Conservation (phyloP, 163 green algal species). For the Volvox carteri region DNA sequence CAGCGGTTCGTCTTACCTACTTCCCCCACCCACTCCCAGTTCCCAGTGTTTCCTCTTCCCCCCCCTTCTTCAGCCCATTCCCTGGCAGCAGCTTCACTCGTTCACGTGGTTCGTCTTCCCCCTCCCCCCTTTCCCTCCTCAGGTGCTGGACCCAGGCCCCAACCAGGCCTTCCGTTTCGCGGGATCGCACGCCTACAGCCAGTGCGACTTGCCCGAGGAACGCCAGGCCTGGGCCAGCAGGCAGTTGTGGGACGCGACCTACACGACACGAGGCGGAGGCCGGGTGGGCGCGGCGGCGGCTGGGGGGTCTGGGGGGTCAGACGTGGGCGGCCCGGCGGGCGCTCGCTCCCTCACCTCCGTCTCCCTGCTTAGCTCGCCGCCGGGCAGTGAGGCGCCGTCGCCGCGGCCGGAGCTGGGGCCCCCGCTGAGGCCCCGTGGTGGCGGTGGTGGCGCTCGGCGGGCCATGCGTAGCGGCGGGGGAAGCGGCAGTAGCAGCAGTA, state of each 20-base stretch:
- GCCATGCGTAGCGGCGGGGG: neutral
- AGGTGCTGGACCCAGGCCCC: slow-evolving; percentile 4
- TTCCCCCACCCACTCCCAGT: too few species aligned
- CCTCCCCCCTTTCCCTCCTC: too few species aligned
- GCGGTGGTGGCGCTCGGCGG: too few species aligned
- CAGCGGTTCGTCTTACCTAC: too few species aligned
- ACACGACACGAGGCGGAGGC: neutral
- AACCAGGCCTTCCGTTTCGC: slow-evolving; percentile 48
- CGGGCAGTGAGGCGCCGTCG: neutral
- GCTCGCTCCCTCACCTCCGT: neutral
- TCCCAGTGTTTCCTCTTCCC: too few species aligned
- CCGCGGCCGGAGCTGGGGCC: neutral
- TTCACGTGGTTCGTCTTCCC: too few species aligned
- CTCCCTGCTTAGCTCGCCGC: neutral
- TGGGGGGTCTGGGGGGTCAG: too few species aligned
- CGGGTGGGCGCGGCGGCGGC: too few species aligned
- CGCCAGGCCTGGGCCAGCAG: slow-evolving; percentile 43
- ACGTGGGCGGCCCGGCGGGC: neutral
- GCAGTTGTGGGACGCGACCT: slow-evolving; percentile 43
- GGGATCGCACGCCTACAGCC: slow-evolving; percentile 31
- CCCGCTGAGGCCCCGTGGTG: too few species aligned
- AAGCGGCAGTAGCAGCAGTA: slow-evolving; percentile 2
- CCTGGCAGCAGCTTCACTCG: too few species aligned
- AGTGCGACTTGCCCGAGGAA: slow-evolving; percentile 19
- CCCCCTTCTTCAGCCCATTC: too few species aligned